Percentiles rank a stretch among this genome's conserved stretches.
Evolutionary conservation across 805 yeast genomes (phyloP).

Genomic region (Saturnispora kantuleensis): DNA sequence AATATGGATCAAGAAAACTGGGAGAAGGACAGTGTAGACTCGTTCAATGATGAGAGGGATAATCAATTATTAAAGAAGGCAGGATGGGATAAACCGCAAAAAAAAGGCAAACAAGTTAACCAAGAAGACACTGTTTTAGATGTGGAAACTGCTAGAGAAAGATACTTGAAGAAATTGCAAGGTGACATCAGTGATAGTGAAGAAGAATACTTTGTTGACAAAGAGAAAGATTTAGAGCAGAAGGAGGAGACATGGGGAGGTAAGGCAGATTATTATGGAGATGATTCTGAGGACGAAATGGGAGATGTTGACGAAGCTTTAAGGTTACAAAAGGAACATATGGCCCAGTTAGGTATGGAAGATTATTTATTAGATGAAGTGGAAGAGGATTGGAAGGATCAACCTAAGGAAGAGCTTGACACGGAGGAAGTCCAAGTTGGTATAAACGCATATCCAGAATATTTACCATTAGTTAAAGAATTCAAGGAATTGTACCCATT

Average conservation of each 20-base stretch:
- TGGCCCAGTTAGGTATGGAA: slow-evolving; percentile 64
- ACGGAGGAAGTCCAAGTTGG: slow-evolving; percentile 32
- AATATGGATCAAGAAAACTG: slow-evolving; percentile 27
- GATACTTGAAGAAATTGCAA: slow-evolving; percentile 20
- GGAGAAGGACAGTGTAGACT: slow-evolving; percentile 60
- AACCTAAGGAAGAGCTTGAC: slow-evolving; percentile 34
- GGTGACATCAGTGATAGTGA: slow-evolving; percentile 42
- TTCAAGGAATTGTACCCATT: slow-evolving; percentile 32
- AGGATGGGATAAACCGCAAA: slow-evolving; percentile 30
- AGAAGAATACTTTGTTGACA: slow-evolving; percentile 35
- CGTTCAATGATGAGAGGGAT: slow-evolving; percentile 52
- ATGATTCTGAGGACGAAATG: slow-evolving; percentile 67
- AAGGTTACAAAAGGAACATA: slow-evolving; percentile 71
- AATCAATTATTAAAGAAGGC: slow-evolving; percentile 48
- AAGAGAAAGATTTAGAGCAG: slow-evolving; percentile 27
- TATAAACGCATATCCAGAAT: slow-evolving; percentile 59
- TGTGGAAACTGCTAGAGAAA: slow-evolving; percentile 25
- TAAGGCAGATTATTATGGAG: slow-evolving; percentile 49
- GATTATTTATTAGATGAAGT: slow-evolving; percentile 72
- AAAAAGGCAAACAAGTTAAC: slow-evolving; percentile 27
- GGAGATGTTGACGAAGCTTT: slow-evolving; percentile 76
- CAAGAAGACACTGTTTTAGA: slow-evolving; percentile 27
- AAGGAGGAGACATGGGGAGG: slow-evolving; percentile 33
- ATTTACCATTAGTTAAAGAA: slow-evolving; percentile 66
- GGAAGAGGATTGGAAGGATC: slow-evolving; percentile 65